Conservation (phyloP, 768 basidiomycete species). For the Leccinellum rugosiceps region DNA sequence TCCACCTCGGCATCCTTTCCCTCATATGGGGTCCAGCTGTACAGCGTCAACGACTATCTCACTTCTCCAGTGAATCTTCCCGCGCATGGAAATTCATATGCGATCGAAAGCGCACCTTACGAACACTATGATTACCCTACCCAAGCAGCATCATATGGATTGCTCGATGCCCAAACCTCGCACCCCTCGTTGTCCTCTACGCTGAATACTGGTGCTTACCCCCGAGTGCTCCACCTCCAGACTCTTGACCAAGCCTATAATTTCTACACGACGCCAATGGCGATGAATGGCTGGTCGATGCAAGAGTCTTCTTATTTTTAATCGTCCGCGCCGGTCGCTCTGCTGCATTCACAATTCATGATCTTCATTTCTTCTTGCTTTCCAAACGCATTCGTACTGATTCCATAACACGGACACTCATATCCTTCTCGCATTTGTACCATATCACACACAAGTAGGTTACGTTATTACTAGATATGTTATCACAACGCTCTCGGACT, state of each 20-base stretch:
- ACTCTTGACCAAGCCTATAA: no score
- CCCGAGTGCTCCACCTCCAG: not conserved
- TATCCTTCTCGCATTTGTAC: not conserved
- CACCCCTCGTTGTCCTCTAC: not conserved
- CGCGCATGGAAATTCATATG: not conserved
- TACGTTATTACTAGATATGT: not conserved
- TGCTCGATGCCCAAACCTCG: not conserved
- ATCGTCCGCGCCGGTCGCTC: no score
- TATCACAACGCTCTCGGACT: not conserved
- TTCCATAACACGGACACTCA: not conserved
- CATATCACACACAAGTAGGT: not conserved
- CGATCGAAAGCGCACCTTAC: not conserved
- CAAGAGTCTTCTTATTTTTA: not conserved
- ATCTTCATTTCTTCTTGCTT: not conserved
- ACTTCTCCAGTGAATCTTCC: not conserved
- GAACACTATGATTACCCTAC: not conserved
- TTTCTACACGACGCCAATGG: not conserved
- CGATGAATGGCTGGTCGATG: not conserved
- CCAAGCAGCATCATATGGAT: not conserved
- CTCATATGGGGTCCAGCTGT: not conserved
- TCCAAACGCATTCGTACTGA: not conserved
- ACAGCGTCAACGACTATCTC: not conserved
- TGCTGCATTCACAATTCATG: not conserved
- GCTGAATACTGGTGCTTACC: not conserved
- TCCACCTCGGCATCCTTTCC: not conserved